These are phyloP conservation scores for Abrus pulchellus DNA, from an alignment of 306 rosid genomes.

Conservation along the genomic window DNA sequence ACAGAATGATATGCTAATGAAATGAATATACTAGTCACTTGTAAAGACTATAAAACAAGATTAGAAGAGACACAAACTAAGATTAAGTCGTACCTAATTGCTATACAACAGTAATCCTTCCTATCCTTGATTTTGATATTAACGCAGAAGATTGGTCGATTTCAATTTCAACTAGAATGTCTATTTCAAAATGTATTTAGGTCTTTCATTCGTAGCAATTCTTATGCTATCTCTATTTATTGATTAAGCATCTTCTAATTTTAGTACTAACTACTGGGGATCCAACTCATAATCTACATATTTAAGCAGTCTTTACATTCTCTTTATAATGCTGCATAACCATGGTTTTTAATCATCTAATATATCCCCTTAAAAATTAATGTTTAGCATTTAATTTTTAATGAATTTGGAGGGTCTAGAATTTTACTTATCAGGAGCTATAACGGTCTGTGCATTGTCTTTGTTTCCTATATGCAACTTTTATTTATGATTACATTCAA, in stretches of 20 bases:
- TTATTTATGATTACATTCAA: not conserved
- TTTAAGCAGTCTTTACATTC: slow-evolving; percentile 1
- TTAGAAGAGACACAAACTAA: too few species aligned
- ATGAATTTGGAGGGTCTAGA: slow-evolving; percentile 19
- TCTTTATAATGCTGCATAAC: not conserved
- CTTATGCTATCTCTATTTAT: not conserved
- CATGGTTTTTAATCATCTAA: not conserved
- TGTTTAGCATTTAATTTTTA: not conserved
- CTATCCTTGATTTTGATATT: too few species aligned
- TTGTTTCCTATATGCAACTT: slow-evolving; percentile 1
- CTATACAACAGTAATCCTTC: too few species aligned
- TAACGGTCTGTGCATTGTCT: slow-evolving; percentile 17
- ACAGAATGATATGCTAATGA: too few species aligned
- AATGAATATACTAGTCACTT: too few species aligned
- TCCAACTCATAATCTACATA: not conserved
- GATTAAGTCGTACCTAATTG: too few species aligned
- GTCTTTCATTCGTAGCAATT: slow-evolving; percentile 6
- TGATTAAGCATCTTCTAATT: not conserved
- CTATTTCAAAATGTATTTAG: slow-evolving; percentile 16
- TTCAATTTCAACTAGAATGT: not conserved
- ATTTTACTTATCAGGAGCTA: slow-evolving; percentile 1
- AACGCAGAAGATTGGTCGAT: too few species aligned
- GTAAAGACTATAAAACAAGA: too few species aligned
- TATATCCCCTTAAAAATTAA: not conserved
- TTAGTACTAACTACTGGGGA: not conserved